phyloP scores from a whole-genome alignment of 148 eudicot species.

The Dysphania ambrosioides region DNA sequence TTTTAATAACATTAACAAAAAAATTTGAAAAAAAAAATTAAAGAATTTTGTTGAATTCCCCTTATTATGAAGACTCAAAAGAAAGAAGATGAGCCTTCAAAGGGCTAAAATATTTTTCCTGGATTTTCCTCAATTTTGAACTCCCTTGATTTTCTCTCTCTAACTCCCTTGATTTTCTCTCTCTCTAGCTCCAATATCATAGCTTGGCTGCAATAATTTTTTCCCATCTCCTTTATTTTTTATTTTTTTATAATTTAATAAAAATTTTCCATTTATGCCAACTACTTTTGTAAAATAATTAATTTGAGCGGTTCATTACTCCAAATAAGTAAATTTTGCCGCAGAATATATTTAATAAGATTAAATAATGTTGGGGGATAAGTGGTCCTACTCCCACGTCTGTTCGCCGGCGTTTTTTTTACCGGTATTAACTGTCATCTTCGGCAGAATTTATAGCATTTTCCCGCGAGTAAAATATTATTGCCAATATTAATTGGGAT shows the following conservation, averaged over 20 bases:
- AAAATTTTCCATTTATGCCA: not conserved
- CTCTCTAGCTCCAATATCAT: slow-evolving; percentile 24
- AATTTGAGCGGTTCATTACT: slow-evolving; percentile 22
- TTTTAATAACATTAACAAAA: not conserved
- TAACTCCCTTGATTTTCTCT: slow-evolving; percentile 32
- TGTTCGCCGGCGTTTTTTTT: slow-evolving; percentile 26
- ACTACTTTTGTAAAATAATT: not conserved
- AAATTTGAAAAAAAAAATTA: not conserved
- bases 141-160: slow-evolving; percentile 18
- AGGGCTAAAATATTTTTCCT: slow-evolving; percentile 22
- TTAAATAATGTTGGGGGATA: not conserved
- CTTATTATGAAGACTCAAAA: slow-evolving; percentile 23
- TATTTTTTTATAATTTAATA: not conserved
- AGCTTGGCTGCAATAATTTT: not conserved
- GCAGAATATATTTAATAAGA: not conserved
- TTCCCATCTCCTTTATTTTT: not conserved
- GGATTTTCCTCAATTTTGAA: slow-evolving; percentile 32
- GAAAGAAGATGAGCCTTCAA: slow-evolving; percentile 40
- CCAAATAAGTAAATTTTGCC: not conserved
- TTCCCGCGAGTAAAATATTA: slow-evolving; percentile 3
- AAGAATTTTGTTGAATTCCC: slow-evolving; percentile 20
- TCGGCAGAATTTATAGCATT: not conserved
- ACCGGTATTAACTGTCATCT: slow-evolving; percentile 24
- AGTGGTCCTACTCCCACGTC: slow-evolving; percentile 30
- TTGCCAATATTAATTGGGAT: too few species aligned